Evolutionary conservation across 108 stramenopile genomes (phyloP), one percentile per base, ranked within the genome.

Genomic region (Bacterosira constricta): DNA sequence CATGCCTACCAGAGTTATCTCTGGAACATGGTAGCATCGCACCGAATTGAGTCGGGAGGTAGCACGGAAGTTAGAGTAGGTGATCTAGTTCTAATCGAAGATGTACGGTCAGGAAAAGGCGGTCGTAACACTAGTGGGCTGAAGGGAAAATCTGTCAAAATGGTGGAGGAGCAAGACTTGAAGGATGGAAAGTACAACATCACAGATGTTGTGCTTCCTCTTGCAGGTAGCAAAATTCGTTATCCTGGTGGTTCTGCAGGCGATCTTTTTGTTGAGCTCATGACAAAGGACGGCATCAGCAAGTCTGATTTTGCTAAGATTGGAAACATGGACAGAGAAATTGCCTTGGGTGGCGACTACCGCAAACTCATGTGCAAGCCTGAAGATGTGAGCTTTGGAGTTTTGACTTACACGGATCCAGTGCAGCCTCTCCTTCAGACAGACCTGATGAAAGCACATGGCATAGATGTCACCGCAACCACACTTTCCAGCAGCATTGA

Each of bases 1-100:
- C 96, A 97, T 71, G 90, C 94, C 18, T 93, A 91, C 60, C 96
- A 97, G 73, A 90, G 90, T 37, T 87, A 79, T 34, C 45, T 97
- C 1, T 97, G 90, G 87, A 97, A 97, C 71, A 56, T 61, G 38
- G 83, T 76, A 1, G 92, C 91, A 25, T 83, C 91, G 6, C 70
- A 84, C 57, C 68, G 94, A 29, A 81, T 91, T 13, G 81, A 83
- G 36, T 75, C 56, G 30, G 86, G 70, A 11, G 82, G 75, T n/a
- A 85, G 69, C 12, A 66, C 60, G 8, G 36, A 81, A 54, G 80
- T 90, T 5, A 10, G 71, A 52, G 69, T 65, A 11, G 95, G 95
- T 6, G 92, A 91, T 74, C 61, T 90, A n/a, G 88, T 94, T 13
- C 29, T 86, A 35, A 50, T 66, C 6, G 85, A 86, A 35, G 87